Conservation (phyloP, 2,329 filamentous ascomycete genomes). For the Chrysoporthe puriensis region DNA sequence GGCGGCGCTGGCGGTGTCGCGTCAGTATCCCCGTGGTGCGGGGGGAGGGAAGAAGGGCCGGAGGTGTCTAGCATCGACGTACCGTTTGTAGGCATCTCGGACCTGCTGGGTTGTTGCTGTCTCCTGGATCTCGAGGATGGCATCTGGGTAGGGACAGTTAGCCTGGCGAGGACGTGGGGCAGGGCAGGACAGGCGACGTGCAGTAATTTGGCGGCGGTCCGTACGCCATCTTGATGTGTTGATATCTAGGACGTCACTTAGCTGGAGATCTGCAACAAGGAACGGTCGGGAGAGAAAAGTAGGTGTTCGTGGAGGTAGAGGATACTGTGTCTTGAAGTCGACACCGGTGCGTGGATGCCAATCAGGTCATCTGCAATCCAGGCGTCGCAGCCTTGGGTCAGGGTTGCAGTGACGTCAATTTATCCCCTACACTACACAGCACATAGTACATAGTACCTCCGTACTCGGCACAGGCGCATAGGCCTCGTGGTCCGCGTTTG, state of each 20-base stretch:
- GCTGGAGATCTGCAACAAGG: not conserved
- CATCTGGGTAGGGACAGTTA: constrained; percentile 55
- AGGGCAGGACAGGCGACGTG: constrained; percentile 39
- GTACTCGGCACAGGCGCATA: no score
- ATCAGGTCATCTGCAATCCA: not conserved
- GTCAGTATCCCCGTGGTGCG: not conserved
- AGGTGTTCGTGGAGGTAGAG: not conserved
- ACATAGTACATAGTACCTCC: no score
- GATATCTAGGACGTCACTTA: not conserved
- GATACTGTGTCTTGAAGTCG: not conserved
- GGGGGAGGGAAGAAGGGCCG: not conserved
- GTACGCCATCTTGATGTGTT: constrained; percentile 41
- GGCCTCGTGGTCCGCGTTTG: no score
- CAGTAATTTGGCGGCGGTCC: constrained; percentile 62
- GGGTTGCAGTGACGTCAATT: constrained; percentile 1
- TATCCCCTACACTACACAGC: not conserved
- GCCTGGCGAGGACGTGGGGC: constrained; percentile 21
- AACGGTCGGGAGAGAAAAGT: not conserved
- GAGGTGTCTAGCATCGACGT: constrained; percentile 39
- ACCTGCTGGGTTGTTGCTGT: constrained; percentile 82
- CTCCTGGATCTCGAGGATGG: constrained; percentile 72
- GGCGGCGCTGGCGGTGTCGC: constrained; percentile 64
- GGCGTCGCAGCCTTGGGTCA: not conserved
- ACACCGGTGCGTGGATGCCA: not conserved
- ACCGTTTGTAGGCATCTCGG: constrained; percentile 91